Evolutionary conservation across 2,329 filamentous ascomycete species (phyloP).

Genomic region (Monosporascus sp.): DNA sequence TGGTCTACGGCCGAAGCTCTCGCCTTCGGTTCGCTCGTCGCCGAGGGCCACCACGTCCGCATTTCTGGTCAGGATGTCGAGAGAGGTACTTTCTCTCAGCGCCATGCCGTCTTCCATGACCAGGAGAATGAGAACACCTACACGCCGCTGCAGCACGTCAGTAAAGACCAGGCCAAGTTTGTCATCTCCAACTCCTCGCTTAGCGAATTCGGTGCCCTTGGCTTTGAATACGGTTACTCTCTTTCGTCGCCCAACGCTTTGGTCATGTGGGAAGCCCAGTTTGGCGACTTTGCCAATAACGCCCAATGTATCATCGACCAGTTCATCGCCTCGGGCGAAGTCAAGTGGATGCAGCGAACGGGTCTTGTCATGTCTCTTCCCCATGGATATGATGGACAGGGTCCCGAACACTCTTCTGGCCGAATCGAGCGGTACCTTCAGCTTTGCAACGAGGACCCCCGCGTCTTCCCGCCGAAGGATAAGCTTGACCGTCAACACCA

Average conservation of each 20-base stretch:
- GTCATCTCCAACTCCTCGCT: slow-evolving; percentile 95
- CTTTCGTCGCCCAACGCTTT: slow-evolving; percentile 93
- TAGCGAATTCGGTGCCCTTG: slow-evolving; percentile 67
- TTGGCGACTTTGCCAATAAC: slow-evolving; percentile 99
- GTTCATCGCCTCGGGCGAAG: slow-evolving; percentile 95
- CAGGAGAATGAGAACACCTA: slow-evolving; percentile 91
- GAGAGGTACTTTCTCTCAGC: slow-evolving; percentile 98
- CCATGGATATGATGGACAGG: slow-evolving; percentile 97
- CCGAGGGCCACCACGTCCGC: slow-evolving; percentile 93
- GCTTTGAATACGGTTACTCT: slow-evolving; percentile 98
- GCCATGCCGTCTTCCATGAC: slow-evolving; percentile 95
- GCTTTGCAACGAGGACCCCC: slow-evolving; percentile 94
- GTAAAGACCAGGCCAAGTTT: slow-evolving; percentile 89
- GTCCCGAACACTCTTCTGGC: slow-evolving; percentile 95
- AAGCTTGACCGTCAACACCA: slow-evolving; percentile 97
- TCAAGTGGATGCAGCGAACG: slow-evolving; percentile 98
- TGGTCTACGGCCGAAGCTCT: slow-evolving; percentile 96
- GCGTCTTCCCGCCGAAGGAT: slow-evolving; percentile 80
- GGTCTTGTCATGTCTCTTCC: slow-evolving; percentile 94
- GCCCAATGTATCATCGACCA: slow-evolving; percentile 98
- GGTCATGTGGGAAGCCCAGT: slow-evolving; percentile 99
- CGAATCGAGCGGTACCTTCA: slow-evolving; percentile 97
- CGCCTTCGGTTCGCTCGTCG: slow-evolving; percentile 85
- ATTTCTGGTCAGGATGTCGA: slow-evolving; percentile 98
- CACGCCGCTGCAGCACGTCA: slow-evolving; percentile 84